phyloP scores from a whole-genome alignment of 116 monocot species.

The Cymodocea nodosa region DNA sequence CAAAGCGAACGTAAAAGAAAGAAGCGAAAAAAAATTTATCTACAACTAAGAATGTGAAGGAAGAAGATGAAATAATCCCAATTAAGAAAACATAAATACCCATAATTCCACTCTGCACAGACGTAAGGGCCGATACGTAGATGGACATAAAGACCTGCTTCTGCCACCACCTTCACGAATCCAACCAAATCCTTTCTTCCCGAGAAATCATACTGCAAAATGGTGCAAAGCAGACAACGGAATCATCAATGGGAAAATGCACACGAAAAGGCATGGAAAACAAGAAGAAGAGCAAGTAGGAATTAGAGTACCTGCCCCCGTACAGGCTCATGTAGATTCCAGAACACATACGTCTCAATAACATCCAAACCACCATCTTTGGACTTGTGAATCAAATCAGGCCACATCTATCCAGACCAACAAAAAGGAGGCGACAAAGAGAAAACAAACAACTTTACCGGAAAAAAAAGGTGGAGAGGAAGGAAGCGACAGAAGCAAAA shows the following conservation, averaged over 20 bases:
- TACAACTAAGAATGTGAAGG: neutral
- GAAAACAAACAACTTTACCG: neutral
- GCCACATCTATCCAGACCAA: conserved; percentile 42
- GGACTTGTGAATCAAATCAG: conserved; percentile 50
- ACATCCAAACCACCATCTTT: conserved; percentile 69
- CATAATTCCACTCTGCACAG: conserved; percentile 70
- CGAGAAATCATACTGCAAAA: conserved; percentile 40
- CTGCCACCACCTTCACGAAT: conserved; percentile 44
- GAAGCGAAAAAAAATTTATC: neutral
- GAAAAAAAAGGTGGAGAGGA: neutral
- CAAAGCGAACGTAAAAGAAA: too few species aligned
- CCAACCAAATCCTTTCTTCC: conserved; percentile 47
- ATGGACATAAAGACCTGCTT: conserved; percentile 49
- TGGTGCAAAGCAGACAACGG: neutral
- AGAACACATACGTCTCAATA: conserved; percentile 71
- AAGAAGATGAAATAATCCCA: neutral
- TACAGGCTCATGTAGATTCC: conserved; percentile 57
- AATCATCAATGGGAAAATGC: neutral
- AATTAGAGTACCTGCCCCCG: conserved; percentile 31
- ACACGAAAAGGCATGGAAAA: neutral
- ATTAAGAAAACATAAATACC: conserved; percentile 22
- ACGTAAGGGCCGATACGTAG: conserved; percentile 57
- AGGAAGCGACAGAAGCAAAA: neutral
- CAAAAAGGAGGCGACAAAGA: neutral
- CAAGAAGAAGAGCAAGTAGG: neutral